Base-by-base conservation (phyloP, 495 filamentous ascomycete genomes). In the Pyrenula aspistea region DNA sequence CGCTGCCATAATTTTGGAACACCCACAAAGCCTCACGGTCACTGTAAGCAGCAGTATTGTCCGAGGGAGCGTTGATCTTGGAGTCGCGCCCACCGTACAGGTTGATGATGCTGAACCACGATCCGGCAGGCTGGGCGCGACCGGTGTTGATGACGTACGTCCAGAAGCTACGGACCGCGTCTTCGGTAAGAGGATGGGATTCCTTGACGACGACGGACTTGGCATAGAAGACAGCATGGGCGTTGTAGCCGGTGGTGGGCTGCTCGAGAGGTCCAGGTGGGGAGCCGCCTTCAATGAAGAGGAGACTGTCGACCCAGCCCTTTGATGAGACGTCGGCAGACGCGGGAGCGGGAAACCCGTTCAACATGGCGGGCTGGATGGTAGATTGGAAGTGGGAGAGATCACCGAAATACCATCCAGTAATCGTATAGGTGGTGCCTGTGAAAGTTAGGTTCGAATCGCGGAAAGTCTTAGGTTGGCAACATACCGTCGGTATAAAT, bases 151-250 rank as follows among this genome's bases (percentile, higher is more conserved):
- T 49, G 4, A 79, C 60, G 15, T 42, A 42, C 4, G 31, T 42
- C 31, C 31, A 42, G 31, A 42, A 42, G 31, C 31, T 42, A 15
- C 31, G 31, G 31, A 42, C 0, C 74, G 59, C 12, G 78, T 73
- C 23, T 82, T 61, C 0, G 59, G 53, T 42, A 4, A 42, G 31
- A 15, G 31, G 31, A 4, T 42, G 4, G 8, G 31, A 42, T 4
- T 42, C 15, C 0, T 64, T 69, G 61, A 86, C 81, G 0, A 73
- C 75, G 15, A 83, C 60, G 11, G 68, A 72, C 56, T 75, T 73
- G 53, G 75, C 58, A 54, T 77, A 76, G 59, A 79, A 77, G 0
- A 73, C 63, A 3, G 60, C 65, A 2, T 74, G 73, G 15, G 68
- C 65, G 2, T 63, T 68, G 10, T 68, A 70, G 10, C 25, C 63